Base-by-base conservation (phyloP, 495 filamentous ascomycete genomes). In the Penicillium psychrofluorescens region DNA sequence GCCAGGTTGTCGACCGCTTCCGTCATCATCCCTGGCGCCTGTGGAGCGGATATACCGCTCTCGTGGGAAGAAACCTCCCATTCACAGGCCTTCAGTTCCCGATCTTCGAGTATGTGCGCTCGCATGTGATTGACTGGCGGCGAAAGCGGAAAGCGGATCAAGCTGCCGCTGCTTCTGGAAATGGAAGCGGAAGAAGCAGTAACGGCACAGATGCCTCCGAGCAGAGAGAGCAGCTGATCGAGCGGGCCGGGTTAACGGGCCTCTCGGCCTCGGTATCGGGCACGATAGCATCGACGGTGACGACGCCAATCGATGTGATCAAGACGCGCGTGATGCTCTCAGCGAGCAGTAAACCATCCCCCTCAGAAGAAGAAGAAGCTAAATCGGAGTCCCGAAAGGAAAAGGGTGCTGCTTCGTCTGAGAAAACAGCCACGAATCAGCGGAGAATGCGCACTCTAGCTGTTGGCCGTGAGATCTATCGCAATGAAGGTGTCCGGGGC, bases 11-110 rank as follows among this genome's bases (percentile, higher is more conserved):
- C 10, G 45, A 55, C 6, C 66, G 69, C 13, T 85, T 85, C 62
- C 63, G 60, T n/a, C 57, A 64, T 6, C 67, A 69, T 31, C 80
- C 81, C 2, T 71, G 75, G 38, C 72, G 74, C 28, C 62, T 95
- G 10, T 90, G 84, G 77, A 72, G 80, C 11, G 90, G 90, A 6
- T 95, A 95, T 58, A 80, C 78, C 3, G 84, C 85, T 6, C 73
- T 95, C 2, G 80, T 84, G 6, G 81, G 84, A 2, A 69, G 90
- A 3, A 95, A 95, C 54, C 53, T 96, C 11, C 90, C 88, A 0
- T 92, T 88, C 49, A 94, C 88, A 11, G 87, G 86, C 6, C 66
- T 95, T 51, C 88, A 95, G 51, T 95, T 95, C 53, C 89, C 90
- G 10, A 64, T 94, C 50, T 95, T 91, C 54, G 89, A 95, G 64